A percentile compares a stretch with the other conserved stretches of the same genome.
These are phyloP conservation scores for Starmerella scarabaei DNA, from an alignment of 805 yeast genomes.

Conservation along the genomic window DNA sequence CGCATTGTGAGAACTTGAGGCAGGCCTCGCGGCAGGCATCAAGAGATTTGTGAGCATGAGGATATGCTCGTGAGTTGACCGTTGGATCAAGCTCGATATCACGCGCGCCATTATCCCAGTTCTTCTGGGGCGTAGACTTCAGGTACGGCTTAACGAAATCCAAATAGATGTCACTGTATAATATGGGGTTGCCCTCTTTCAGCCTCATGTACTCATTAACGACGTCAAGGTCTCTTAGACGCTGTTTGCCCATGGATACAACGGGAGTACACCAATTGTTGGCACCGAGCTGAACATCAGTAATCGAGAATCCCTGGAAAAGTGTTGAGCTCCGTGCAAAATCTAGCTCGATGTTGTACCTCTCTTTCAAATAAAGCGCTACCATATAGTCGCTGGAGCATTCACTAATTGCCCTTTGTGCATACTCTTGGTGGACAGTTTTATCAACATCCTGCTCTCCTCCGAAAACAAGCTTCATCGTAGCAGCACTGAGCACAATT, in stretches of 20 bases:
- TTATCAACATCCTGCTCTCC: background rate
- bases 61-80: background rate
- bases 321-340: constrained; percentile 15
- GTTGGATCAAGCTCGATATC: constrained; percentile 15
- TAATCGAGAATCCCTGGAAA: constrained; percentile 23
- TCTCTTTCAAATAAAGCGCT: constrained; percentile 16
- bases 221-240: constrained; percentile 18
- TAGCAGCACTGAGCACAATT: constrained; percentile 17
- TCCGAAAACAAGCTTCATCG: constrained; percentile 16
- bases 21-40: constrained; percentile 21
- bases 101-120: constrained; percentile 25
- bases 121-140: constrained; percentile 13
- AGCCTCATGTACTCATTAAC: constrained; percentile 20
- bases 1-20: constrained; percentile 16
- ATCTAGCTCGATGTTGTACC: constrained; percentile 10
- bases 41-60: constrained; percentile 18
- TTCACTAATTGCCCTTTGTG: constrained; percentile 12
- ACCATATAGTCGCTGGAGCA: constrained; percentile 24
- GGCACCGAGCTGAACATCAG: constrained; percentile 13
- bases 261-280: constrained; percentile 24
- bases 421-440: constrained; percentile 10
- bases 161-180: constrained; percentile 22
- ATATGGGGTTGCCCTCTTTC: constrained; percentile 11
- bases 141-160: constrained; percentile 21
- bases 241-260: constrained; percentile 19